Evolutionary conservation across 2,329 filamentous ascomycete genomes (phyloP).

Genomic region (Colletotrichum sp.): DNA sequence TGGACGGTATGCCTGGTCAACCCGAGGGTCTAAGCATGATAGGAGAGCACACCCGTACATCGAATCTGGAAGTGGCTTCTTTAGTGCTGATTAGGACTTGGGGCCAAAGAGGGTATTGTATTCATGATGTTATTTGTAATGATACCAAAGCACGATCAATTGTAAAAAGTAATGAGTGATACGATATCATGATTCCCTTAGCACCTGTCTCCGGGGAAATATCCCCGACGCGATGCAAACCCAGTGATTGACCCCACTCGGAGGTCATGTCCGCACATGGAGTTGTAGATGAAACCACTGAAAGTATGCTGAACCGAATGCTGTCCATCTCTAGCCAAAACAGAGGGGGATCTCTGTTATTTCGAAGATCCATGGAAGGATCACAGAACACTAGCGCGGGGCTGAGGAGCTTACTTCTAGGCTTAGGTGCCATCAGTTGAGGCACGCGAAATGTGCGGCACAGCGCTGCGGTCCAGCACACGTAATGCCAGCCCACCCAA

Average conservation of each 20-base stretch:
- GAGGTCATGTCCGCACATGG: background rate
- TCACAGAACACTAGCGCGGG: background rate
- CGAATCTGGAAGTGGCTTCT: background rate
- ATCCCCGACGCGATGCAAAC: background rate
- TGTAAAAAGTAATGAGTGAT: background rate
- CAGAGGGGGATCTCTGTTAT: background rate
- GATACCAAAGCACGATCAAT: background rate
- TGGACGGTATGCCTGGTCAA: background rate
- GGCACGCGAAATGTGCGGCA: background rate
- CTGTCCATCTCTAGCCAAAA: too few relatives aligned
- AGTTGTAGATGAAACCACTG: rapidly evolving
- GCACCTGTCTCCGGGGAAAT: background rate
- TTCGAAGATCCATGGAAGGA: background rate
- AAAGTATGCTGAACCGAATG: too few relatives aligned
- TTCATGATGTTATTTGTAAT: background rate
- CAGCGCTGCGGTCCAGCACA: background rate
- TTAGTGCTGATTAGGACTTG: background rate
- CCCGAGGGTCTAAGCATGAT: background rate
- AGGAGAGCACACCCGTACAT: background rate
- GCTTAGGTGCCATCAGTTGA: background rate
- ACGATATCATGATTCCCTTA: background rate
- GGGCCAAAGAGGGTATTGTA: background rate
- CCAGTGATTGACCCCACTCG: background rate
- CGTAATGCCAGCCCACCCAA: background rate
- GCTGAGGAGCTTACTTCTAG: background rate